A percentile compares a stretch with the other conserved stretches of the same genome.
Conservation (phyloP, 306 rosid genomes). For the cucumber (Cucumis sativus) region DNA sequence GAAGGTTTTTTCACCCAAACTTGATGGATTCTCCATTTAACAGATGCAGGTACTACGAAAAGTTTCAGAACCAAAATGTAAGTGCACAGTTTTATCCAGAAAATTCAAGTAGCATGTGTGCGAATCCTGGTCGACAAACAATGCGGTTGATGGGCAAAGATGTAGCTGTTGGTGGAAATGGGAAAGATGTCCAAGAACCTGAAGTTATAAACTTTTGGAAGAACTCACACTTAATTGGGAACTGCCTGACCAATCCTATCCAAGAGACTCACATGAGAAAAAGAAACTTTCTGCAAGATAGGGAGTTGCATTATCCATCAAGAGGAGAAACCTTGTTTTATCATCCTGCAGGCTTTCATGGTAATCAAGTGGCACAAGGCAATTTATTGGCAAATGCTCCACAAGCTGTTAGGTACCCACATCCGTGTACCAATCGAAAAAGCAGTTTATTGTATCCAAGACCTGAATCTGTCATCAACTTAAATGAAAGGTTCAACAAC, state of each 20-base stretch:
- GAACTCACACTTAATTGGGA: conserved; percentile 34
- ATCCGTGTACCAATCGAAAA: conserved; percentile 25
- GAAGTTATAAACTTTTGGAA: conserved; percentile 51
- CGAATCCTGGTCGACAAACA: conserved; percentile 53
- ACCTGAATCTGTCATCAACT: conserved; percentile 23
- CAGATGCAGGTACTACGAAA: conserved; percentile 38
- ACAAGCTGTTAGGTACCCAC: conserved; percentile 21
- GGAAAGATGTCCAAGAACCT: conserved; percentile 36
- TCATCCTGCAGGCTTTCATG: conserved; percentile 18
- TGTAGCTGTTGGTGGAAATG: conserved; percentile 78
- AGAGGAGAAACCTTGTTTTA: conserved; percentile 18
- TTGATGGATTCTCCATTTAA: conserved; percentile 16
- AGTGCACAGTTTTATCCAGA: conserved; percentile 26
- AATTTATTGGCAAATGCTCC: conserved; percentile 19
- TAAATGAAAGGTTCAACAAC: conserved; percentile 26
- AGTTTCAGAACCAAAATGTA: conserved; percentile 25
- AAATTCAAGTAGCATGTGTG: conserved; percentile 26
- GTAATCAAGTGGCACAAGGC: conserved; percentile 23
- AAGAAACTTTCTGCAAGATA: conserved; percentile 37
- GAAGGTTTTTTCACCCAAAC: conserved; percentile 29
- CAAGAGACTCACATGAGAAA: conserved; percentile 22
- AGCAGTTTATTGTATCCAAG: conserved; percentile 23
- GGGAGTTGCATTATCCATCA: conserved; percentile 24
- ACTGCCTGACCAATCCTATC: conserved; percentile 25
- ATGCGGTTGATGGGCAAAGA: conserved; percentile 99